Base-by-base conservation (phyloP, 495 filamentous ascomycete species). In the Ramalina peruviana region DNA sequence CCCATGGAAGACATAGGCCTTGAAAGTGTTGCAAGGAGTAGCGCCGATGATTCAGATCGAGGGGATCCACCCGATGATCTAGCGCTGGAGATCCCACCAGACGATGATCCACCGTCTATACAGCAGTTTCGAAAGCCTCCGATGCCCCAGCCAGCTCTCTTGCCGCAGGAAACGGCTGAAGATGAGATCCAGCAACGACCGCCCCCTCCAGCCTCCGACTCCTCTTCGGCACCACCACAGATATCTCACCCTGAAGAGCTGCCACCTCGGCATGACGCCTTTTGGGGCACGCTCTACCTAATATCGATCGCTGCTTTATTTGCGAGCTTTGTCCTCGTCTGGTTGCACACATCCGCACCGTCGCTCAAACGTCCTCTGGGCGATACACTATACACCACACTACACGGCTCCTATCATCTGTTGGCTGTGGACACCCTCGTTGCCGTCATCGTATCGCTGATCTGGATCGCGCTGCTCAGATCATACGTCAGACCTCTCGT, bases 361-460 rank as follows among this genome's bases (percentile, higher is more conserved):
- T 65, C 69, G 11, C 64, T 69, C 55, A 83, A 81, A 57, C 71
- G 73, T 39, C 80, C 75, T 42, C 71, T 85, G 58, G 86, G 86
- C 16, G 92, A 98, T 62, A 94, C 93, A 10, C 86, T 98, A 47
- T 97, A 98, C 65, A 84, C 81, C 21, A 90, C 88, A 6, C 70
- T 98, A 19, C 83, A 83, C 56, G 73, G 78, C 21, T 96, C 92
- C 0, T 92, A 92, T 58, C 81, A 94, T 60, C 78, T 95, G 36
- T 76, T 98, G 26, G 85, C 86, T 11, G 73, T 89, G 42, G 90
- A 97, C 61, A 97, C 93, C 0, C 59, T 97, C 9, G 82, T 95
- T n/a, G 82, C 92, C 1, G 67, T 95, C 41, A 69, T 88, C 26
- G 82, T 98, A 9, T 89, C 88, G 15, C 66, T 97, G 16, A 58